Conservation (phyloP, 1,139 yeast species). For the Nakaseomyces sp. region DNA sequence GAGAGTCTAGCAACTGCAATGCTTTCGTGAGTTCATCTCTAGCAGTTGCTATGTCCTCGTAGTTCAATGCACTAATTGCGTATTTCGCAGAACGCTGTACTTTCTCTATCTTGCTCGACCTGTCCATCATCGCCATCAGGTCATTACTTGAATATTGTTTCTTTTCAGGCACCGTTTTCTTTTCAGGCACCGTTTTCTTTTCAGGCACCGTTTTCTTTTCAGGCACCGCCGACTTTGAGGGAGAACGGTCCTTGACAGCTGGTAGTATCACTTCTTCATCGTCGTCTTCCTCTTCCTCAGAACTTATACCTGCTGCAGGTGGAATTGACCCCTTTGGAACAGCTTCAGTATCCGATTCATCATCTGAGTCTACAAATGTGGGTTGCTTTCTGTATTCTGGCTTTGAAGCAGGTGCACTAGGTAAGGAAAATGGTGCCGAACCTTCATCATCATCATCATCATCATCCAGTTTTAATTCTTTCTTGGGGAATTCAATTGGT, state of each 20-base stretch:
- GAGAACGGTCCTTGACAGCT: too few relatives aligned
- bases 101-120: conserved; percentile 28
- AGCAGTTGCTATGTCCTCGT: conserved; percentile 82
- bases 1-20: conserved; percentile 36
- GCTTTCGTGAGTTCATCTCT: conserved; percentile 63
- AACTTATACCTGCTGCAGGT: too few relatives aligned
- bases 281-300: too few relatives aligned
- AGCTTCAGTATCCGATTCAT: neutral
- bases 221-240: too few relatives aligned
- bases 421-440: neutral
- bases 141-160: conserved; percentile 12
- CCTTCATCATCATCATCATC: conserved; percentile 7
- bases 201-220: conserved; percentile 6
- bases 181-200: conserved; percentile 6
- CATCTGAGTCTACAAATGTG: conserved; percentile 7
- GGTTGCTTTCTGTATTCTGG: conserved; percentile 5
- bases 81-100: conserved; percentile 84
- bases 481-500: neutral
- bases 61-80: conserved; percentile 88
- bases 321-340: neutral
- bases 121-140: conserved; percentile 23
- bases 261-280: too few relatives aligned
- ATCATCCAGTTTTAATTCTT: neutral
- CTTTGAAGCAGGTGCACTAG: neutral
- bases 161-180: neutral